Evolutionary conservation across 176 grass and related monocot genomes (phyloP).

Genomic region (Bolboschoenus planiculmis): DNA sequence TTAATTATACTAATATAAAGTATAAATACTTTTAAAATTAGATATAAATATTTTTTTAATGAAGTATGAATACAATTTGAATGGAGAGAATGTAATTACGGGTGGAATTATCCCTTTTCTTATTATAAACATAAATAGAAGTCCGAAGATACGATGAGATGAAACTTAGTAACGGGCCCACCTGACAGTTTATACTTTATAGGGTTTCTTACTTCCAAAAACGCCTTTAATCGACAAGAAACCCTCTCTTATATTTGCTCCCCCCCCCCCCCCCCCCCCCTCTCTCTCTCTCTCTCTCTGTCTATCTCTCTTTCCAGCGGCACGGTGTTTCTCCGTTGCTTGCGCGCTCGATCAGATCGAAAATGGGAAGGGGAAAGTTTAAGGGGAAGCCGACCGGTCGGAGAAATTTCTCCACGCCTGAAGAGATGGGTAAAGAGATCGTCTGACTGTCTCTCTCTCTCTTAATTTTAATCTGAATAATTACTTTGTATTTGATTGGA

Average conservation of each 20-base stretch:
- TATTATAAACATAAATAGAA: too few relatives aligned
- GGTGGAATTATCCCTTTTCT: too few relatives aligned
- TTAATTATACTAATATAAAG: too few relatives aligned
- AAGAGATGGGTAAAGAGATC: constrained; percentile 61
- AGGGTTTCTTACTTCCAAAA: constrained; percentile 14
- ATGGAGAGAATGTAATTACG: too few relatives aligned
- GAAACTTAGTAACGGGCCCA: too few relatives aligned
- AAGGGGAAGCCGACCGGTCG: constrained; percentile 84
- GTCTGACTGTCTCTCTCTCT: background rate
- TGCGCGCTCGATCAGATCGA: background rate
- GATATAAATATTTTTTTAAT: too few relatives aligned
- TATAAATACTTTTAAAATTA: too few relatives aligned
- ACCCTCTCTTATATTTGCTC: constrained; percentile 7
- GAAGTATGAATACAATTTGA: too few relatives aligned
- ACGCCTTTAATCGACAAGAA: background rate
- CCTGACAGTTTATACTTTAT: background rate
- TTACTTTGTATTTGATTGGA: background rate
- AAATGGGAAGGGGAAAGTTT: constrained; percentile 86
- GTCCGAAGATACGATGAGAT: background rate
- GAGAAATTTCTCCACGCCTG: constrained; percentile 63
- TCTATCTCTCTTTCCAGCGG: background rate
- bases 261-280: background rate
- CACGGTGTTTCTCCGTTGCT: constrained; percentile 5
- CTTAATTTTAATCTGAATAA: background rate
- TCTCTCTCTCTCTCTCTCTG: background rate